Conservation (phyloP, 176 grass and related monocot genomes). For the Triticum turgidum region DNA sequence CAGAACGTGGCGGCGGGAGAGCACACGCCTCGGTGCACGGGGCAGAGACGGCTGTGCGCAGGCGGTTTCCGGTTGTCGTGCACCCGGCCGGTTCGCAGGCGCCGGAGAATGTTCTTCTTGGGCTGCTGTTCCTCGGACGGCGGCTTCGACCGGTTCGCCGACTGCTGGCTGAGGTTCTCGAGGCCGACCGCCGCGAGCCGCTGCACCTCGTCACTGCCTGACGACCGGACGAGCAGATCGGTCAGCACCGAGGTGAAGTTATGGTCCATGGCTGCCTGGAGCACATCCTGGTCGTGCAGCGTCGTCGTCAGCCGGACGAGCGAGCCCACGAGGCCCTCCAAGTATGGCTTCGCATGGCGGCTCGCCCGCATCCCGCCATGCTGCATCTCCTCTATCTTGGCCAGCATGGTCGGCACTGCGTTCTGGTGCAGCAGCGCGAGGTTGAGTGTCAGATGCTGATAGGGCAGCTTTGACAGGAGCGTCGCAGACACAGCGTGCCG, state of each 20-base stretch:
- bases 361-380: slow-evolving; percentile 51
- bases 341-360: slow-evolving; percentile 53
- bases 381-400: slow-evolving; percentile 72
- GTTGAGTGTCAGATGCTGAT: slow-evolving; percentile 73
- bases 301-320: slow-evolving; percentile 72
- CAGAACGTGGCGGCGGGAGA: slow-evolving; percentile 64
- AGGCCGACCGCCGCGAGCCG: slow-evolving; percentile 65
- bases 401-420: slow-evolving; percentile 38
- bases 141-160: slow-evolving; percentile 49
- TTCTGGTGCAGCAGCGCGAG: slow-evolving; percentile 49
- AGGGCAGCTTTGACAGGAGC: slow-evolving; percentile 64
- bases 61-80: slow-evolving; percentile 40
- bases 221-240: slow-evolving; percentile 53
- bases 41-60: slow-evolving; percentile 36
- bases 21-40: slow-evolving; percentile 67
- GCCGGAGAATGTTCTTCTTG: slow-evolving; percentile 54
- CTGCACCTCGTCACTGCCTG: slow-evolving; percentile 72
- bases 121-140: slow-evolving; percentile 20
- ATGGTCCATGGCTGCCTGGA: slow-evolving; percentile 51
- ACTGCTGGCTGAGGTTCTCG: slow-evolving; percentile 69
- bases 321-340: slow-evolving; percentile 71
- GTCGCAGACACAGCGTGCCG: slow-evolving; percentile 57
- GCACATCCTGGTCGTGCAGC: slow-evolving; percentile 62
- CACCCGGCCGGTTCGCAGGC: slow-evolving; percentile 34
- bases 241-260: slow-evolving; percentile 62